Conservation (phyloP, 768 basidiomycete species). For the Scleroderma bovista region DNA sequence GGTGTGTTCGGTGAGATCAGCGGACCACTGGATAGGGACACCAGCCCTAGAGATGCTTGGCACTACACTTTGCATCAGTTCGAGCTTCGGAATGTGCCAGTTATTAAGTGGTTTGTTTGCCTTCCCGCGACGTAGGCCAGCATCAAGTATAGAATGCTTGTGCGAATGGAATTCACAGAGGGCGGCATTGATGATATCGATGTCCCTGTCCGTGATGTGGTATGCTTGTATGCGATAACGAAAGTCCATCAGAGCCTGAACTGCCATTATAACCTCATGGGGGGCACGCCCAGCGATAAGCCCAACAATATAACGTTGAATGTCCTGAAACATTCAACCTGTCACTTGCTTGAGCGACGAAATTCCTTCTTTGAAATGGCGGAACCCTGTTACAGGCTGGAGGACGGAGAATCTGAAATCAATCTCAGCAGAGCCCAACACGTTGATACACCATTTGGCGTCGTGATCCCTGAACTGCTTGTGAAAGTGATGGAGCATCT, state of each 20-base stretch:
- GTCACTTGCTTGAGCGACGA: too few species aligned
- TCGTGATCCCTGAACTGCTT: slow-evolving; percentile 26
- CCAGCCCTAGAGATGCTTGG: too few species aligned
- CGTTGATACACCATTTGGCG: slow-evolving; percentile 15
- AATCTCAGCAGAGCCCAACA: slow-evolving; percentile 18
- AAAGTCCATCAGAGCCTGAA: too few species aligned
- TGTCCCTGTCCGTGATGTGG: slow-evolving; percentile 18
- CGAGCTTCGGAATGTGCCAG: too few species aligned
- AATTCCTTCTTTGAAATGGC: too few species aligned
- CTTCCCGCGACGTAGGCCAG: too few species aligned
- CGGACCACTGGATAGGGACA: too few species aligned
- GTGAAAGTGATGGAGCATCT: slow-evolving; percentile 37
- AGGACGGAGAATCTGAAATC: slow-evolving; percentile 23
- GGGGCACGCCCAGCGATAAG: slow-evolving; percentile 31
- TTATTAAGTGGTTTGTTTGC: too few species aligned
- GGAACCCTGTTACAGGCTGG: slow-evolving; percentile 10
- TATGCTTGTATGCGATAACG: too few species aligned
- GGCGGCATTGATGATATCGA: slow-evolving; percentile 1
- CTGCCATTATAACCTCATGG: slow-evolving; percentile 22
- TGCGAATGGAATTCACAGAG: slow-evolving; percentile 21
- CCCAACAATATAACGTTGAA: slow-evolving; percentile 24
- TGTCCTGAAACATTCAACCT: slow-evolving; percentile 23
- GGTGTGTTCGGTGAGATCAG: too few species aligned
- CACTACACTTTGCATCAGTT: too few species aligned
- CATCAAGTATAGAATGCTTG: slow-evolving; percentile 41